phyloP scores from a whole-genome alignment of 768 basidiomycete species.

The Atractiella rhizophila region DNA sequence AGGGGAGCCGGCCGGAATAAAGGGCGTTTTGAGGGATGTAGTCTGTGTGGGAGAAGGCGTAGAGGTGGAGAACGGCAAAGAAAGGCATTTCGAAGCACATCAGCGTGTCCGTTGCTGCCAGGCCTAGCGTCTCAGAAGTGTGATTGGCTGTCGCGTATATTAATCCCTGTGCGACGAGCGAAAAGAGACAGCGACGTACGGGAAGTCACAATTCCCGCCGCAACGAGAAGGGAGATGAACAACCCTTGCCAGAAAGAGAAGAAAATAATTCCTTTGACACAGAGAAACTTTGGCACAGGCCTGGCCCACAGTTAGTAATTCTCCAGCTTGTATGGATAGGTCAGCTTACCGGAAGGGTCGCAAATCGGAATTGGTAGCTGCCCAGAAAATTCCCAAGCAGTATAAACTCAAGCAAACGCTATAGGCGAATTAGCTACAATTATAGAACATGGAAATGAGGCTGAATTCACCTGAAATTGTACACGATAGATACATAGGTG shows the following conservation, averaged over 20 bases:
- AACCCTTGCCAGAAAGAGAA: slow-evolving; percentile 97
- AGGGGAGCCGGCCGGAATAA: slow-evolving; percentile 68
- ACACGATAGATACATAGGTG: slow-evolving; percentile 15
- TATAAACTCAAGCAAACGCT: slow-evolving; percentile 59
- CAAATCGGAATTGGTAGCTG: slow-evolving; percentile 64
- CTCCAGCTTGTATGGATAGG: neutral
- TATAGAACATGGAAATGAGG: neutral
- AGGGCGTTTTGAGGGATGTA: slow-evolving; percentile 39
- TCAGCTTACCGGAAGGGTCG: slow-evolving; percentile 52
- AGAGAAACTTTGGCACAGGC: slow-evolving; percentile 88
- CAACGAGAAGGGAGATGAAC: slow-evolving; percentile 62
- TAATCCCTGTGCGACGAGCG: neutral
- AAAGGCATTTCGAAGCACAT: slow-evolving; percentile 95
- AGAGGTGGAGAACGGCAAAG: slow-evolving; percentile 83
- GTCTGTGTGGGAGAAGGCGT: slow-evolving; percentile 74
- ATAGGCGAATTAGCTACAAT: slow-evolving; percentile 10
- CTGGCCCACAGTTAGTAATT: slow-evolving; percentile 19
- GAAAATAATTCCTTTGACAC: slow-evolving; percentile 93
- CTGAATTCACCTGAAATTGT: slow-evolving; percentile 11
- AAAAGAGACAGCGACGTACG: slow-evolving; percentile 18
- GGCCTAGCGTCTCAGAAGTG: slow-evolving; percentile 53
- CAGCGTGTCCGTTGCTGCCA: slow-evolving; percentile 67
- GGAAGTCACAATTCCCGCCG: slow-evolving; percentile 42
- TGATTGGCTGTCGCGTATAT: slow-evolving; percentile 12
- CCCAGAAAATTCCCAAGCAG: slow-evolving; percentile 92